These are phyloP conservation scores for Penicillium sp. DNA, from an alignment of 2,329 filamentous ascomycete species.

Conservation along the genomic window DNA sequence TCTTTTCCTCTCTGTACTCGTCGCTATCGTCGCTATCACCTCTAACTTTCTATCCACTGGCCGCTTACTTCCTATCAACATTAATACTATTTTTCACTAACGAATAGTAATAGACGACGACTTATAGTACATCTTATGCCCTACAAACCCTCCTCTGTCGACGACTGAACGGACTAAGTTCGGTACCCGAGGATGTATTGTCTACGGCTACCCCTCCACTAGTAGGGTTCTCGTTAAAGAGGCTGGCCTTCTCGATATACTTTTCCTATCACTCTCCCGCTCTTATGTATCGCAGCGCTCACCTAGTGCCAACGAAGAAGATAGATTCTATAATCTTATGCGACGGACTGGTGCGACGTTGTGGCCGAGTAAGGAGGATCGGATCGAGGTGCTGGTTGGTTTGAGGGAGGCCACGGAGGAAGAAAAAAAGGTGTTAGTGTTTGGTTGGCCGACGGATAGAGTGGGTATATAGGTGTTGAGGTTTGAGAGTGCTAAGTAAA, in stretches of 20 bases:
- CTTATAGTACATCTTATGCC: too few species aligned
- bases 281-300: slow-evolving; percentile 7
- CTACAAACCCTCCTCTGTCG: slow-evolving; percentile 1
- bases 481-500: not conserved
- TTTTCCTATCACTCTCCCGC: slow-evolving; percentile 14
- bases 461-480: not conserved
- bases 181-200: slow-evolving; percentile 4
- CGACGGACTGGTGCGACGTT: slow-evolving; percentile 12
- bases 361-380: slow-evolving; percentile 12
- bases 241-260: slow-evolving; percentile 14
- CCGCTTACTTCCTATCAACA: too few species aligned
- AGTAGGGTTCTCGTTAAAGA: slow-evolving; percentile 13
- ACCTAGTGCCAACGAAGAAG: not conserved
- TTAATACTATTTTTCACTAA: too few species aligned
- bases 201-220: slow-evolving; percentile 19
- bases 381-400: not conserved
- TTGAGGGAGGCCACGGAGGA: not conserved
- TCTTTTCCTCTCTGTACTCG: too few species aligned
- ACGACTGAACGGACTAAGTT: slow-evolving; percentile 12
- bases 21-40: too few species aligned
- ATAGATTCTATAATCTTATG: slow-evolving; percentile 14
- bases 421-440: too few species aligned
- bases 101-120: too few species aligned
- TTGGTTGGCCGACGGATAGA: too few species aligned
- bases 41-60: too few species aligned